A percentile compares a stretch with the other conserved stretches of the same genome.
Evolutionary conservation across 352 stramenopile genomes (phyloP).

Genomic region (Paralagenidium karlingii): DNA sequence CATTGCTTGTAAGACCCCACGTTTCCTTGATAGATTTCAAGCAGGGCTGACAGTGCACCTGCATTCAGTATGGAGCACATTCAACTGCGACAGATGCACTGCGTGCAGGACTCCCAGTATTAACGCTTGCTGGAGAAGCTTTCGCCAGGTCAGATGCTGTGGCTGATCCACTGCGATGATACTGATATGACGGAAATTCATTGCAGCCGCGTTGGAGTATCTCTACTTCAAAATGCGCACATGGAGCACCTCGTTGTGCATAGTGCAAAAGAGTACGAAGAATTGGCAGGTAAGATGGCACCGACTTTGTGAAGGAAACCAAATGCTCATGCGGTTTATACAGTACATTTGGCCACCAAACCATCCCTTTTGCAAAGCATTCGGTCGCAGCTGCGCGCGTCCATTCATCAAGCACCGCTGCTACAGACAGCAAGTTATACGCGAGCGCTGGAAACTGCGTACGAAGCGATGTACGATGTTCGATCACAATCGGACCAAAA

Average conservation of each 20-base stretch:
- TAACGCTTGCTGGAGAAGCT: slow-evolving; percentile 64
- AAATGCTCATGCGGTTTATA: neutral
- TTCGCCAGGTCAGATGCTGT: slow-evolving; percentile 29
- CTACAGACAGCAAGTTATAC: slow-evolving; percentile 26
- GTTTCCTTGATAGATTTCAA: neutral
- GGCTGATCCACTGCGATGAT: neutral
- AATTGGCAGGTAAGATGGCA: slow-evolving; percentile 23
- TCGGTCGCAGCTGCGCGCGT: slow-evolving; percentile 9
- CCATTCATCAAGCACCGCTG: slow-evolving; percentile 9
- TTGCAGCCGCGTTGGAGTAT: slow-evolving; percentile 33
- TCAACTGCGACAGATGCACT: slow-evolving; percentile 86
- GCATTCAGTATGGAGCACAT: slow-evolving; percentile 83
- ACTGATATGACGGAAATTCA: neutral
- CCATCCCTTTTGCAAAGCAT: slow-evolving; percentile 7
- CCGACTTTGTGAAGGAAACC: neutral
- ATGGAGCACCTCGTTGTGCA: slow-evolving; percentile 21
- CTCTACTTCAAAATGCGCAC: slow-evolving; percentile 22
- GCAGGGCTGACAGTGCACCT: neutral
- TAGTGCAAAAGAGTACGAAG: slow-evolving; percentile 31
- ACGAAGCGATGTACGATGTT: slow-evolving; percentile 14
- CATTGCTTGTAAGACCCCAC: slow-evolving; percentile 40
- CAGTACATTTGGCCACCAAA: slow-evolving; percentile 20
- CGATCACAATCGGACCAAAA: neutral
- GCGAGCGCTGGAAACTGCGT: slow-evolving; percentile 19
- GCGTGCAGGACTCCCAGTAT: slow-evolving; percentile 69